These are phyloP conservation scores for Aphanomyces astaci DNA, from an alignment of 352 stramenopile genomes.

Conservation along the genomic window DNA sequence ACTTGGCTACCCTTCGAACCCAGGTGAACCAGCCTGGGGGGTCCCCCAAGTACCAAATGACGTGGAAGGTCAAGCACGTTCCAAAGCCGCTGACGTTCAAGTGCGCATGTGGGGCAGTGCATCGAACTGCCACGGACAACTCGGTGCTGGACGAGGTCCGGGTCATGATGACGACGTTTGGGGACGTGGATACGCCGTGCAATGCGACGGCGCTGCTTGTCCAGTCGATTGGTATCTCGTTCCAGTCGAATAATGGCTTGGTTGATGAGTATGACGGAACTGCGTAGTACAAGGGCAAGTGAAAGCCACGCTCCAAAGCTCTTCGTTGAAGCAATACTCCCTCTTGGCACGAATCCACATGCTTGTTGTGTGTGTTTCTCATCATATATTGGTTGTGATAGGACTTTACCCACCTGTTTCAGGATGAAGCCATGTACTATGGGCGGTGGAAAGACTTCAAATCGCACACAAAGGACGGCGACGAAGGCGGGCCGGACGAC, in stretches of 20 bases:
- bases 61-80: background rate
- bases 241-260: background rate
- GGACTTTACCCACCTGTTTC: slow-evolving; percentile 67
- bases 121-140: slow-evolving; percentile 41
- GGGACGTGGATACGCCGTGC: slow-evolving; percentile 51
- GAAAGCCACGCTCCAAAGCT: background rate
- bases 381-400: too few relatives aligned
- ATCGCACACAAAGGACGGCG: slow-evolving; percentile 65
- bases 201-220: slow-evolving; percentile 39
- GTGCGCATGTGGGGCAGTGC: slow-evolving; percentile 51
- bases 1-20: background rate
- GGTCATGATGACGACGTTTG: slow-evolving; percentile 81
- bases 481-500: slow-evolving; percentile 53
- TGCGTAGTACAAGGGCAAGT: slow-evolving; percentile 6
- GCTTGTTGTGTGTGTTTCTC: slow-evolving; percentile 29
- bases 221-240: background rate
- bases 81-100: slow-evolving; percentile 11
- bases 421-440: slow-evolving; percentile 74
- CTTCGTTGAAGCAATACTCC: background rate
- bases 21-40: background rate
- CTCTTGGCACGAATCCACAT: slow-evolving; percentile 13
- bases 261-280: background rate
- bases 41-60: slow-evolving; percentile 1
- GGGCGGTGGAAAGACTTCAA: slow-evolving; percentile 79
- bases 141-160: slow-evolving; percentile 50